phyloP scores from a whole-genome alignment of 2,329 filamentous ascomycete species.

The Myriosclerotinia curreyana region DNA sequence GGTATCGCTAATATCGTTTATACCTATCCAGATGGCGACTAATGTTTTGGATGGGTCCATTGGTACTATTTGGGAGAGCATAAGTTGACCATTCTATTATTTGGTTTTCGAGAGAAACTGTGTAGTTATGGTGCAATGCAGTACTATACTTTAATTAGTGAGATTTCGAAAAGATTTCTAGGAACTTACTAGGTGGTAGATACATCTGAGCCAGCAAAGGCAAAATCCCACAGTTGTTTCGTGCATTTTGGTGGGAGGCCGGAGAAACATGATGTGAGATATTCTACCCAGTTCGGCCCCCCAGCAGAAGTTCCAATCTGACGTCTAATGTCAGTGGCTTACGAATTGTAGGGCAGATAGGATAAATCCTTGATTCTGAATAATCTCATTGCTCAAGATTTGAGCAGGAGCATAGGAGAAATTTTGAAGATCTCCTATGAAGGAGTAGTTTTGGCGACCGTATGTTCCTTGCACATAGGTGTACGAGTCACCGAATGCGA shows the following conservation, averaged over 20 bases:
- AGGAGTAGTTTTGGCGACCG: conserved; percentile 51
- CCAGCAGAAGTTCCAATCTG: conserved; percentile 19
- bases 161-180: too few relatives aligned
- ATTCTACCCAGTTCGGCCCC: conserved; percentile 49
- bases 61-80: conserved; percentile 34
- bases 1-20: conserved; percentile 56
- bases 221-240: conserved; percentile 54
- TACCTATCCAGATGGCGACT: conserved; percentile 53
- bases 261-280: conserved; percentile 50
- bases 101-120: conserved; percentile 50
- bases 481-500: conserved; percentile 52
- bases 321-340: not conserved
- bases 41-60: conserved; percentile 43
- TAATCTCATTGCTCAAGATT: conserved; percentile 48
- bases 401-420: conserved; percentile 45
- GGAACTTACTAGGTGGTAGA: conserved; percentile 33
- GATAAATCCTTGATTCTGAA: conserved; percentile 46
- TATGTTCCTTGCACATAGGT: conserved; percentile 53
- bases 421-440: conserved; percentile 52
- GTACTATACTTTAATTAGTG: conserved; percentile 38
- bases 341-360: conserved; percentile 33
- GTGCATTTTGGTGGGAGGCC: conserved; percentile 47
- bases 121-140: conserved; percentile 51
- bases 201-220: conserved; percentile 53
- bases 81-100: conserved; percentile 48